Percentiles rank a stretch among this genome's conserved stretches.
phyloP scores from a whole-genome alignment of 495 filamentous ascomycete genomes.

The Glarea lozoyensis region DNA sequence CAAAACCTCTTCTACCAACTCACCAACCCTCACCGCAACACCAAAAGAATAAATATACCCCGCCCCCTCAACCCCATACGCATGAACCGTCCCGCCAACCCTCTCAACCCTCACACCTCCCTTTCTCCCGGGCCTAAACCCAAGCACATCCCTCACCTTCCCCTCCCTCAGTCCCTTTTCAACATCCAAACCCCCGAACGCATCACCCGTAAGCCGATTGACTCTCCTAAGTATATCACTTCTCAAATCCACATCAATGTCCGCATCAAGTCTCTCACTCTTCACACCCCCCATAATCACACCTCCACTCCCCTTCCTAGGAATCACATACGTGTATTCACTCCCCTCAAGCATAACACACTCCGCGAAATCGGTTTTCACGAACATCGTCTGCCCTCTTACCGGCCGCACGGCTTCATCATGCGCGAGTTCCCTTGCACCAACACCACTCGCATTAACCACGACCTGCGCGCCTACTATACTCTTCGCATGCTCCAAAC shows the following conservation, averaged over 20 bases:
- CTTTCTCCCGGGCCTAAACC: slow-evolving; percentile 22
- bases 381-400: slow-evolving; percentile 20
- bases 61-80: slow-evolving; percentile 25
- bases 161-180: no score
- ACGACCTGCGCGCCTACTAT: slow-evolving; percentile 4
- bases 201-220: slow-evolving; percentile 9
- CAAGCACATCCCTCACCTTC: slow-evolving; percentile 19
- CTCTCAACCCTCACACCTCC: slow-evolving; percentile 26
- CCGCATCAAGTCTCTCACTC: slow-evolving; percentile 23
- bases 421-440: slow-evolving; percentile 9
- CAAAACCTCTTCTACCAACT: no score
- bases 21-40: slow-evolving; percentile 19
- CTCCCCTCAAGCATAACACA: slow-evolving; percentile 28
- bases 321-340: slow-evolving; percentile 44
- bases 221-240: slow-evolving; percentile 17
- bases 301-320: slow-evolving; percentile 32
- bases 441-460: slow-evolving; percentile 18
- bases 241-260: slow-evolving; percentile 15
- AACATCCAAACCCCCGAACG: slow-evolving; percentile 13
- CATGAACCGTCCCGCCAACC: slow-evolving; percentile 25
- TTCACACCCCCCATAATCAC: slow-evolving; percentile 40
- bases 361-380: slow-evolving; percentile 11
- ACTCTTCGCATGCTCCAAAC: slow-evolving; percentile 16
- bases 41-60: slow-evolving; percentile 27
- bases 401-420: slow-evolving; percentile 13